Evolutionary conservation across 805 yeast species (phyloP).

Genomic region (Candida anglica): DNA sequence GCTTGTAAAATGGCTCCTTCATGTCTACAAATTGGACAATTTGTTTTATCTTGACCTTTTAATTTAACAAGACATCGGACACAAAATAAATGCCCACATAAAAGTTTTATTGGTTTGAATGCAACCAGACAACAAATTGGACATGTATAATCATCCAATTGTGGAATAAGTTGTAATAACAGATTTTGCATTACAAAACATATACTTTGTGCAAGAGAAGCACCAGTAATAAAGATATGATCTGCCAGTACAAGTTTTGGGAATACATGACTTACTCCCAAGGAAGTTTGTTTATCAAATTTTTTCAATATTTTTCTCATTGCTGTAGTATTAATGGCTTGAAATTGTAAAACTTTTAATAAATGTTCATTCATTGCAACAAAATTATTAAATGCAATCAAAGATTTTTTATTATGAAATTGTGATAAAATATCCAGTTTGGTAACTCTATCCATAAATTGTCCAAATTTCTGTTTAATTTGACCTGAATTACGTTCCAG

Average conservation of each 20-base stretch:
- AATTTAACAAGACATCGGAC: slow-evolving; percentile 67
- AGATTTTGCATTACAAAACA: slow-evolving; percentile 54
- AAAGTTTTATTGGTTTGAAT: slow-evolving; percentile 63
- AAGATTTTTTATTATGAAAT: slow-evolving; percentile 46
- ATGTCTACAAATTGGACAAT: slow-evolving; percentile 66
- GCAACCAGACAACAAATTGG: slow-evolving; percentile 71
- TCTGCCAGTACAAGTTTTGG: slow-evolving; percentile 41
- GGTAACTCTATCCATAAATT: slow-evolving; percentile 38
- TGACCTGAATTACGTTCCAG: slow-evolving; percentile 45
- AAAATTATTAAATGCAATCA: slow-evolving; percentile 46
- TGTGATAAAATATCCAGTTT: slow-evolving; percentile 30
- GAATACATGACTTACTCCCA: slow-evolving; percentile 43
- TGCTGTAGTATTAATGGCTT: slow-evolving; percentile 60
- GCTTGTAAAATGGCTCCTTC: slow-evolving; percentile 53
- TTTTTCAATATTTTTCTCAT: slow-evolving; percentile 67
- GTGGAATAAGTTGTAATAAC: slow-evolving; percentile 59
- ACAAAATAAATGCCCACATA: slow-evolving; percentile 68
- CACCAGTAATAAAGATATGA: slow-evolving; percentile 42
- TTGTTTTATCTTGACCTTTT: slow-evolving; percentile 53
- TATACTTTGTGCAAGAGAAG: slow-evolving; percentile 49
- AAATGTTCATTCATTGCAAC: slow-evolving; percentile 50
- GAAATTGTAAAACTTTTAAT: slow-evolving; percentile 55
- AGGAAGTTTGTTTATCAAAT: slow-evolving; percentile 67
- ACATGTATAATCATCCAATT: slow-evolving; percentile 71
- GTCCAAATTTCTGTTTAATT: slow-evolving; percentile 39